These are phyloP conservation scores for Haematococcus lacustris DNA, from an alignment of 139 green algal genomes.

Conservation along the genomic window DNA sequence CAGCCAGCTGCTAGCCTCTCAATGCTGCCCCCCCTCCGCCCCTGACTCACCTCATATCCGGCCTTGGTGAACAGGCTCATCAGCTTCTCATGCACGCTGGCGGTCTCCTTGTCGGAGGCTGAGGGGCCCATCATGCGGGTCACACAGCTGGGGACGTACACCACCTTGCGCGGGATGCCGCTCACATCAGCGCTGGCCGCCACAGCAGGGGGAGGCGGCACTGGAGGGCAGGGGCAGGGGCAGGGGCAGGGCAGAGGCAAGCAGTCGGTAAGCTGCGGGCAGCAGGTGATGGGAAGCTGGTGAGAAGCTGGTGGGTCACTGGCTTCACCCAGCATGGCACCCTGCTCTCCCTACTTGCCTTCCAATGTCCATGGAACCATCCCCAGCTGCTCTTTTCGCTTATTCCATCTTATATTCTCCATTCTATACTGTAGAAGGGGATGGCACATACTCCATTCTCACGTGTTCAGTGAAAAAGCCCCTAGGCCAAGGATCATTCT, in stretches of 20 bases:
- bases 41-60: conserved; percentile 34
- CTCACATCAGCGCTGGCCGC: background rate
- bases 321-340: background rate
- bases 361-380: no score
- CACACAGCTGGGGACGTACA: conserved; percentile 91
- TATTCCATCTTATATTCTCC: no score
- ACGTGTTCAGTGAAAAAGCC: no score
- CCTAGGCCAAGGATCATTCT: no score
- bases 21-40: background rate
- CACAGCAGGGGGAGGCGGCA: conserved; percentile 8
- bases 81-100: conserved; percentile 82
- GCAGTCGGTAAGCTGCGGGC: no score
- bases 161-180: conserved; percentile 61
- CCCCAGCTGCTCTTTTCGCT: no score
- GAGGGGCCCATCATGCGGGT: conserved; percentile 93
- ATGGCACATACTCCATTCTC: no score
- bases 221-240: no score
- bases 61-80: conserved; percentile 85
- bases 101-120: conserved; percentile 55
- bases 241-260: no score
- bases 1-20: background rate
- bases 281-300: no score
- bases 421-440: no score
- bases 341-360: no score
- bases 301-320: background rate